Evolutionary conservation across 2,329 filamentous ascomycete genomes (phyloP).

Genomic region (Emergomyces africanus): DNA sequence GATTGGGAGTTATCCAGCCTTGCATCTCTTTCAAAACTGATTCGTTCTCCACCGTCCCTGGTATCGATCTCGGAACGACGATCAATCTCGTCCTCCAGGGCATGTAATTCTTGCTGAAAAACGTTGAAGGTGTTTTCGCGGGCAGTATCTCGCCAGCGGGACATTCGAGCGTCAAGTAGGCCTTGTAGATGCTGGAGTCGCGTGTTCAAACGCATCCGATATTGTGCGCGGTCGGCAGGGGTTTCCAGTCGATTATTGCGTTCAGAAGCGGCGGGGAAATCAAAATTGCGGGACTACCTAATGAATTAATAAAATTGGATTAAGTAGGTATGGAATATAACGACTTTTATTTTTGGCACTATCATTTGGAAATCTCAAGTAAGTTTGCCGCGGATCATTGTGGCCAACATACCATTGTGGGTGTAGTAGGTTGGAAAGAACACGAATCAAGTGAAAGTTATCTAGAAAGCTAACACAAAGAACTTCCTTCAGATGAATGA

Average conservation of each 20-base stretch:
- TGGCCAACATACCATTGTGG: neutral
- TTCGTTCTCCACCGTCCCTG: neutral
- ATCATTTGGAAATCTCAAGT: neutral
- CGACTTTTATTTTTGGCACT: neutral
- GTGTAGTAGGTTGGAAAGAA: neutral
- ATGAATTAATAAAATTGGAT: neutral
- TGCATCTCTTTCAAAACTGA: neutral
- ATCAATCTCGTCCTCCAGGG: neutral
- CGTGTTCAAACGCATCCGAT: conserved; percentile 7
- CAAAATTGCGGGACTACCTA: conserved; percentile 31
- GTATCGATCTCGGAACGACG: neutral
- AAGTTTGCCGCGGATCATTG: neutral
- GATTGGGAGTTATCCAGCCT: neutral
- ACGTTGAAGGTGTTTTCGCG: conserved; percentile 17
- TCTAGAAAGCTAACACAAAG: neutral
- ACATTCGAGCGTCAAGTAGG: conserved; percentile 15
- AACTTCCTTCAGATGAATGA: neutral
- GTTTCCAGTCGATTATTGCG: conserved; percentile 12
- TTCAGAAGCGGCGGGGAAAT: conserved; percentile 28
- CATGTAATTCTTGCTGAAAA: conserved; percentile 16
- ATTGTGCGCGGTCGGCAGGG: conserved; percentile 11
- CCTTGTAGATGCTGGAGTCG: conserved; percentile 26
- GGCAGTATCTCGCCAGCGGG: conserved; percentile 15
- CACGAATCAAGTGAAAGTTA: neutral
- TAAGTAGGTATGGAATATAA: neutral